Evolutionary conservation across 176 grass and related monocot species (phyloP).

Genomic region (Phoenix roebelenii): DNA sequence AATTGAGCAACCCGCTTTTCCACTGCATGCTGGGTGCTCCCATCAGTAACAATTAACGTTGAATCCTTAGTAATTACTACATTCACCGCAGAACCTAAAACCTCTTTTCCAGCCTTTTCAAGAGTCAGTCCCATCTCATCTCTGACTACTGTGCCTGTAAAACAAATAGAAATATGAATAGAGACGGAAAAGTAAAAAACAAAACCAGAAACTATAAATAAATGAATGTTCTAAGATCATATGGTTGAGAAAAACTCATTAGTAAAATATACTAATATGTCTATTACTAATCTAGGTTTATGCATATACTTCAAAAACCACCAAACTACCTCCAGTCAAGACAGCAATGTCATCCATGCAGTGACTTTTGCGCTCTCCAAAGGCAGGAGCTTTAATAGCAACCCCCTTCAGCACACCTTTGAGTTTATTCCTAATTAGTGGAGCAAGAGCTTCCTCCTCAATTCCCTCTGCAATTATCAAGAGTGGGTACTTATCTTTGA

Average conservation of each 20-base stretch:
- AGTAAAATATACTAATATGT: too few species aligned
- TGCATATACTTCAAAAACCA: not conserved
- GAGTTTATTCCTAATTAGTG: constrained; percentile 81
- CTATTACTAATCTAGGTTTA: too few species aligned
- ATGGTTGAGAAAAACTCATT: too few species aligned
- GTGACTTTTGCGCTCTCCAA: constrained; percentile 77
- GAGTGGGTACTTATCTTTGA: constrained; percentile 76
- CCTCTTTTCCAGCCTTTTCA: constrained; percentile 66
- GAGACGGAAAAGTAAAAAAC: not conserved
- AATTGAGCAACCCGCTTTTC: constrained; percentile 62
- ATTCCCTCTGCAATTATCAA: constrained; percentile 82
- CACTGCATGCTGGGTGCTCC: constrained; percentile 45
- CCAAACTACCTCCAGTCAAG: constrained; percentile 69
- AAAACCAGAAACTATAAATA: not conserved
- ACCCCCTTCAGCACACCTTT: constrained; percentile 75
- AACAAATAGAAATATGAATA: constrained; percentile 12
- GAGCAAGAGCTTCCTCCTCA: constrained; percentile 50
- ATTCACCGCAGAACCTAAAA: constrained; percentile 69
- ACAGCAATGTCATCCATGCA: constrained; percentile 83
- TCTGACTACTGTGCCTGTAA: constrained; percentile 64
- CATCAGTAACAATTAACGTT: constrained; percentile 75
- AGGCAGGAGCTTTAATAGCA: constrained; percentile 79
- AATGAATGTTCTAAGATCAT: not conserved
- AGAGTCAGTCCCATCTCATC: constrained; percentile 76
- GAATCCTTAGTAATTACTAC: constrained; percentile 74